Base-by-base conservation (phyloP, 495 filamentous ascomycete genomes). In the Annulohypoxylon maeteangense region DNA sequence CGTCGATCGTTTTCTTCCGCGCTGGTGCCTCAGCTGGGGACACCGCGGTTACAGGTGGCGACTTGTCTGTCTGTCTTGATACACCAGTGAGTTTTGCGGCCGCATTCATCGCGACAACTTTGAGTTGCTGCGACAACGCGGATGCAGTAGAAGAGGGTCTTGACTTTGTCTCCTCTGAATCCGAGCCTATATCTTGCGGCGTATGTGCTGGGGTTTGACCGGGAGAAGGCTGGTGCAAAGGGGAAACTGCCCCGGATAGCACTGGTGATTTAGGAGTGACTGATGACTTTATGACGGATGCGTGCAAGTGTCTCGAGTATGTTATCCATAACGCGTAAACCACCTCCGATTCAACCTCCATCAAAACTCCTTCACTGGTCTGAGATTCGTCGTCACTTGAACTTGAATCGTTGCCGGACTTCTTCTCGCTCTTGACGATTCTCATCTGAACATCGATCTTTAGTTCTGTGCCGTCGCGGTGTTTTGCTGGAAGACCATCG, bases 261-360 rank as follows among this genome's bases (percentile, higher is more conserved):
- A 87, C 59, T 36, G 89, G 86, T 61, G 87, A 85, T n/a, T 87
- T 82, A 4, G 88, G 87, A 32, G 84, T 71, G 56, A 86, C 83
- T 7, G 84, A 80, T 54, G 65, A 25, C 18, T 58, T 64, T 0
- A 56, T 36, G 40, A 83, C 83, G 7, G 89, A 85, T 1, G 92
- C 90, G 76, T 99, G 95, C 16, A 98, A 85, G 68, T 97, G 93
- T 44, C 94, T 84, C 7, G 95, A 98, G 77, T 98, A 99, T 3
- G 94, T 98, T 51, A 99, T 90, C 95, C 95, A 99, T 22, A 99
- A 81, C 16, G 95, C 95, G 81, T 94, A 98, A 4, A 98, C 94
- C 36, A 97, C 84, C 74, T 97, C 93, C 1, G 91, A 87, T 40
- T 89, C 73, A 7, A 73, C 44, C 58, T 67, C 56, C 14, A 16